Evolutionary conservation across 306 rosid species (phyloP).

Genomic region (Pyrus communis): DNA sequence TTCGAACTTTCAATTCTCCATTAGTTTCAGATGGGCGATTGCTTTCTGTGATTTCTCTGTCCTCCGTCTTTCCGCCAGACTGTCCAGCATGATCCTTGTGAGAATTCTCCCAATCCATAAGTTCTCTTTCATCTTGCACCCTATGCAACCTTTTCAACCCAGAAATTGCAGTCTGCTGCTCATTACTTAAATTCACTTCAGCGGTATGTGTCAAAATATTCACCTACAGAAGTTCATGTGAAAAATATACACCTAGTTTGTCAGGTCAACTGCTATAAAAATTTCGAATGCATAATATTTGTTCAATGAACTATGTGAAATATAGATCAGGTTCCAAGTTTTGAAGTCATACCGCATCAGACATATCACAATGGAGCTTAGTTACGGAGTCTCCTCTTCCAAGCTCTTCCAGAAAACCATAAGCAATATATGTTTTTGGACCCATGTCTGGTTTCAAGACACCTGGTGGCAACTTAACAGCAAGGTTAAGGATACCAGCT

Average conservation of each 20-base stretch:
- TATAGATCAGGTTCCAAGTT: background rate
- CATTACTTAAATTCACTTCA: slow-evolving; percentile 37
- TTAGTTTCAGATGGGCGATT: slow-evolving; percentile 17
- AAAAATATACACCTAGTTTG: background rate
- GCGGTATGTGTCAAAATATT: slow-evolving; percentile 73
- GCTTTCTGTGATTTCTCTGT: slow-evolving; percentile 4
- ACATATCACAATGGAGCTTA: slow-evolving; percentile 87
- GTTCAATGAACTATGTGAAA: background rate
- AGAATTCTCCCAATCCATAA: background rate
- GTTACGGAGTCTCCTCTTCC: slow-evolving; percentile 94
- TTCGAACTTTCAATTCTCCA: slow-evolving; percentile 2
- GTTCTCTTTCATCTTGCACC: slow-evolving; percentile 60
- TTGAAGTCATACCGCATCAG: slow-evolving; percentile 66
- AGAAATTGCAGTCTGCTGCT: slow-evolving; percentile 41
- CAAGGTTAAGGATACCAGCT: slow-evolving; percentile 66
- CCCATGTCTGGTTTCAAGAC: slow-evolving; percentile 87
- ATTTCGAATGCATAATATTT: background rate
- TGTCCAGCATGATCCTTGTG: slow-evolving; percentile 1
- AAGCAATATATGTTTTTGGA: slow-evolving; percentile 83
- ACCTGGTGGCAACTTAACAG: slow-evolving; percentile 70
- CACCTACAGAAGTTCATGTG: slow-evolving; percentile 41
- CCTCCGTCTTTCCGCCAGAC: slow-evolving; percentile 13
- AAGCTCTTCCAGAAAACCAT: slow-evolving; percentile 68
- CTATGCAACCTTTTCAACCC: slow-evolving; percentile 50
- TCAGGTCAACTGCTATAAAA: background rate